Percentiles rank a stretch among this genome's conserved stretches.
phyloP scores from a whole-genome alignment of 1,284 basidiomycete genomes.

The Mrakiaceae sp. region DNA sequence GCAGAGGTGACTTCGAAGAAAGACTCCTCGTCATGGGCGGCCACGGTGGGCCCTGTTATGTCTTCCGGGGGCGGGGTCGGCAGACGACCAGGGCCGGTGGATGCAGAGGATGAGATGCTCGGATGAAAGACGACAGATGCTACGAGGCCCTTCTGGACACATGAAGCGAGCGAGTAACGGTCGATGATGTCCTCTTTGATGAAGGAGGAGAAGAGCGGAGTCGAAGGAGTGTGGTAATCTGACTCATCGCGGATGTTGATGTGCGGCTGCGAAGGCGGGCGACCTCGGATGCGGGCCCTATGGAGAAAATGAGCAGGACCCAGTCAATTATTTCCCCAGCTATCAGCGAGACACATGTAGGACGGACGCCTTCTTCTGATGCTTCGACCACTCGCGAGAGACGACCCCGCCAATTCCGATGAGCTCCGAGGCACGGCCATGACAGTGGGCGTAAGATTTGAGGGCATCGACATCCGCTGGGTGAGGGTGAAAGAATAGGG shows the following conservation, averaged over 20 bases:
- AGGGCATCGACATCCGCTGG: slow-evolving; percentile 7
- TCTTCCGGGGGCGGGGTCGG: neutral
- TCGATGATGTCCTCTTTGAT: neutral
- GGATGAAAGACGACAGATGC: neutral
- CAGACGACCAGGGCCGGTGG: neutral
- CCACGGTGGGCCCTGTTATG: no score
- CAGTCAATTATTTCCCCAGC: neutral
- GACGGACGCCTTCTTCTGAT: slow-evolving; percentile 5
- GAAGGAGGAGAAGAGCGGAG: slow-evolving; percentile 1
- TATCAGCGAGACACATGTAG: neutral
- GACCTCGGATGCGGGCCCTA: slow-evolving; percentile 3
- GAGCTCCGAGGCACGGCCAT: neutral
- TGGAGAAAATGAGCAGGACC: neutral
- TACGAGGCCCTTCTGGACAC: slow-evolving; percentile 1
- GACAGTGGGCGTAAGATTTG: slow-evolving; percentile 1
- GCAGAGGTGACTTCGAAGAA: neutral
- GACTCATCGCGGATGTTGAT: slow-evolving; percentile 1
- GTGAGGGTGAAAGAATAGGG: slow-evolving; percentile 10
- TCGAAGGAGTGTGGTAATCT: slow-evolving; percentile 8
- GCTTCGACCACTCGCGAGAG: slow-evolving; percentile 3
- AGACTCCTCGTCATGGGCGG: neutral
- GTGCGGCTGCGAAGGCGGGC: slow-evolving; percentile 2
- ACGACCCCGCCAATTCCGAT: slow-evolving; percentile 11
- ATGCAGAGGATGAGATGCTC: neutral
- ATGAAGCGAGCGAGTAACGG: neutral